A percentile compares a stretch with the other conserved stretches of the same genome.
Evolutionary conservation across 2,329 filamentous ascomycete genomes (phyloP).

Genomic region (Macrophomina phaseolina): DNA sequence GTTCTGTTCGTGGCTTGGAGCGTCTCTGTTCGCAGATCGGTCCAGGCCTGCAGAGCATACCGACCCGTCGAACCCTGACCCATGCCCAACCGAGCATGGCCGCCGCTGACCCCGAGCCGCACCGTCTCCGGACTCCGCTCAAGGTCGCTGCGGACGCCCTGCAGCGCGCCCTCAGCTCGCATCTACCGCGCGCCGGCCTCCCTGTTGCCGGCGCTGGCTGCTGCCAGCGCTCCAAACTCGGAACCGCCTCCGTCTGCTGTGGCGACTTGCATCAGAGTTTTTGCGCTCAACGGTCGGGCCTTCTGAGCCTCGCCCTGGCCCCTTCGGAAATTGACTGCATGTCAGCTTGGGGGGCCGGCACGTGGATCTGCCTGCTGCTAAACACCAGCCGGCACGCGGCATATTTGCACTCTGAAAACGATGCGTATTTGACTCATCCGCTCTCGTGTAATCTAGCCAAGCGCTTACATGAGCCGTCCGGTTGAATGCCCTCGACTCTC

Average conservation of each 20-base stretch:
- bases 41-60: constrained; percentile 9
- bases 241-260: neutral
- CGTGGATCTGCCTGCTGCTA: neutral
- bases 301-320: neutral
- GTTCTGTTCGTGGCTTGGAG: constrained; percentile 8
- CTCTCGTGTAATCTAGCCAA: neutral
- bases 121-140: neutral
- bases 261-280: neutral
- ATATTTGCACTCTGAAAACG: neutral
- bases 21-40: constrained; percentile 9
- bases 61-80: constrained; percentile 13
- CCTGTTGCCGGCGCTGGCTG: neutral
- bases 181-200: neutral
- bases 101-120: constrained; percentile 15
- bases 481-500: neutral
- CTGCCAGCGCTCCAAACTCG: neutral
- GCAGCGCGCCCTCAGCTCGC: neutral
- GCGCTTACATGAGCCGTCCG: neutral
- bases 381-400: neutral
- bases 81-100: constrained; percentile 24
- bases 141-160: neutral
- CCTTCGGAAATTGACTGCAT: constrained; percentile 2
- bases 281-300: neutral
- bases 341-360: neutral
- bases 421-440: neutral